Conservation (phyloP, 2,329 filamentous ascomycete species). For the Acrocalymma vagum region DNA sequence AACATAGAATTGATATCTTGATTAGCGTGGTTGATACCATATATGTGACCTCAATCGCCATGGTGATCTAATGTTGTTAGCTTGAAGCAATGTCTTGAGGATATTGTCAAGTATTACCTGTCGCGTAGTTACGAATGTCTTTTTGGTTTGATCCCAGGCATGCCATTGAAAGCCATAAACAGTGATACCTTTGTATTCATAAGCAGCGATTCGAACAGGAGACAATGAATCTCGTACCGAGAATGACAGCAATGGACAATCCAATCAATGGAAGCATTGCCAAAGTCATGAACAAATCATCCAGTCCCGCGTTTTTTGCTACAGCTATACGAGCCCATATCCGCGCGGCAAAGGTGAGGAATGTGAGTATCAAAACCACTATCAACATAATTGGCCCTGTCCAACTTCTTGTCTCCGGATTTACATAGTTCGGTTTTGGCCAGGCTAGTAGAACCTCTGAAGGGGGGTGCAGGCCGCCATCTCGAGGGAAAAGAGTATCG, state of each 20-base stretch:
- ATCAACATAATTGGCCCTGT: constrained; percentile 53
- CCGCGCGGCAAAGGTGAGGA: constrained; percentile 52
- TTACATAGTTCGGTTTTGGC: constrained; percentile 57
- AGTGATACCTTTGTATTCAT: constrained; percentile 27
- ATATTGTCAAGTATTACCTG: constrained; percentile 27
- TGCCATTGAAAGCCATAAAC: constrained; percentile 44
- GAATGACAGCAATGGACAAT: constrained; percentile 33
- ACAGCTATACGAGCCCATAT: constrained; percentile 57
- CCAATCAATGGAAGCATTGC: constrained; percentile 51
- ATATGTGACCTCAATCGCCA: constrained; percentile 44
- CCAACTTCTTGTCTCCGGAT: constrained; percentile 56
- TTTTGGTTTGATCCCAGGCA: constrained; percentile 40
- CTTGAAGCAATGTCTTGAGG: too few relatives aligned
- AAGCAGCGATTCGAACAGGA: constrained; percentile 4
- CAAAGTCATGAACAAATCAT: constrained; percentile 56
- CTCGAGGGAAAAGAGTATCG: constrained; percentile 26
- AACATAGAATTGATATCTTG: constrained; percentile 46
- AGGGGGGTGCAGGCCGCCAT: constrained; percentile 48
- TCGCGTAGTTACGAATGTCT: constrained; percentile 27
- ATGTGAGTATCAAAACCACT: constrained; percentile 49
- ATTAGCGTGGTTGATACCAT: constrained; percentile 35
- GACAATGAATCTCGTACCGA: constrained; percentile 25
- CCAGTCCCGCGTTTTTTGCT: constrained; percentile 56
- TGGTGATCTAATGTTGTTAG: constrained; percentile 30
- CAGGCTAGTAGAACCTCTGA: constrained; percentile 51